A percentile compares a stretch with the other conserved stretches of the same genome.
These are phyloP conservation scores for Apophysomyces elegans DNA, from an alignment of 371 early-diverging fungal species.

Conservation along the genomic window DNA sequence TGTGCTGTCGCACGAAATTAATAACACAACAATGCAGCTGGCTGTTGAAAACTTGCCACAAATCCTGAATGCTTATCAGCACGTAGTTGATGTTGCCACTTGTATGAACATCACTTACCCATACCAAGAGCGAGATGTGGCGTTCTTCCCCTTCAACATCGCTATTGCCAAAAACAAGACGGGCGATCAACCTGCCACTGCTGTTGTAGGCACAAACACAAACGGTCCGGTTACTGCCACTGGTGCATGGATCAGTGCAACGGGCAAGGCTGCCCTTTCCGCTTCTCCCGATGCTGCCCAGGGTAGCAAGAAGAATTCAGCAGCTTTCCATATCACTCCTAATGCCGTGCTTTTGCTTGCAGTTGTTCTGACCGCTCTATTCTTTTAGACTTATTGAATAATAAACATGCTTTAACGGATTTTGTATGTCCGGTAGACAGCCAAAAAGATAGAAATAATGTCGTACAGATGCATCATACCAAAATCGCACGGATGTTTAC, in stretches of 20 bases:
- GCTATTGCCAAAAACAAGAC: conserved; percentile 14
- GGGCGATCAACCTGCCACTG: conserved; percentile 10
- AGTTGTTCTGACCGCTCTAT: not conserved
- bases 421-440: not conserved
- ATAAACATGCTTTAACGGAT: not conserved
- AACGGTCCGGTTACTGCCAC: conserved; percentile 19
- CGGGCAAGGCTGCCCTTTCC: not conserved
- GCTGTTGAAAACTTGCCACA: conserved; percentile 52
- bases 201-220: conserved; percentile 11
- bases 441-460: not conserved
- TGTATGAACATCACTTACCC: conserved; percentile 60
- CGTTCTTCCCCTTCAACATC: conserved; percentile 28
- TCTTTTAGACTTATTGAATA: conserved; percentile 1
- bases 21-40: conserved; percentile 55
- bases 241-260: conserved; percentile 5
- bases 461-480: too few relatives aligned
- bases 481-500: too few relatives aligned
- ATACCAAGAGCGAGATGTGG: conserved; percentile 48
- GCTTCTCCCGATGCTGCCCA: not conserved
- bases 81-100: conserved; percentile 55
- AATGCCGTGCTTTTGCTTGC: not conserved
- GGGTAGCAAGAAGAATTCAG: not conserved
- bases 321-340: conserved; percentile 1
- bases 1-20: conserved; percentile 59
- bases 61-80: conserved; percentile 49